Base-by-base conservation (phyloP, 2,329 filamentous ascomycete species). In the Aspergillus tubingensis region DNA sequence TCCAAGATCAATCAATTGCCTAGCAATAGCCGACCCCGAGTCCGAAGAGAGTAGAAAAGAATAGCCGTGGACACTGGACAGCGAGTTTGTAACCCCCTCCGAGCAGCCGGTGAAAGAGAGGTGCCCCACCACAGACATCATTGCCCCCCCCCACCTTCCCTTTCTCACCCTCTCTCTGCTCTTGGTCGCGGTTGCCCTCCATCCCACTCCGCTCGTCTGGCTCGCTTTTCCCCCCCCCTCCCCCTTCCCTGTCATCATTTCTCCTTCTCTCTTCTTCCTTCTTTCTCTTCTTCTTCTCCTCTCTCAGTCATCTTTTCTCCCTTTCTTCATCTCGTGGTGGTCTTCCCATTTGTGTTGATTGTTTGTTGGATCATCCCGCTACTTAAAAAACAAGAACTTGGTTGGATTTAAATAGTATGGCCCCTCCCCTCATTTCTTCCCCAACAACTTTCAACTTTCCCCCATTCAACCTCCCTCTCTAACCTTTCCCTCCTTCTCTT, bases 111-210 rank as follows among this genome's bases (percentile, higher is more conserved):
- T 63, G 62, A 63, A 61, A 39, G 50, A 39, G 50, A 7, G 65
- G 63, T 65, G 65, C 68, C 69, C 70, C 69, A 69, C 65, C 54
- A 65, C 60, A 67, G 67, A 72, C 71, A 72, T 74, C 70, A 74
- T 72, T 62, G 64, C 68, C 65, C 65, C 72, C n/a, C 19, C 71
- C 68, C 70, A 70, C 71, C 67, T 72, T 64, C 70, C 70, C 58
- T 63, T 62, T 52, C 62, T 60, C 62, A 60, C 57, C 51, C 56
- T 53, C 32, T 19, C 17, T 19, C 17, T 19, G 17, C 27, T 27
- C 25, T 32, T 36, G 32, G 32, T 36, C 5, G 32, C 32, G 25
- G 25, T 27, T 36, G 32, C 32, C 11, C 11, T 11, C 60, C 49
- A 59, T 57, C 51, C 58, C 58, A 54, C 38, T 52, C 53, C 66